Base-by-base conservation (phyloP, 2,329 filamentous ascomycete species). In the Magnaporthiopsis rhizophila region DNA sequence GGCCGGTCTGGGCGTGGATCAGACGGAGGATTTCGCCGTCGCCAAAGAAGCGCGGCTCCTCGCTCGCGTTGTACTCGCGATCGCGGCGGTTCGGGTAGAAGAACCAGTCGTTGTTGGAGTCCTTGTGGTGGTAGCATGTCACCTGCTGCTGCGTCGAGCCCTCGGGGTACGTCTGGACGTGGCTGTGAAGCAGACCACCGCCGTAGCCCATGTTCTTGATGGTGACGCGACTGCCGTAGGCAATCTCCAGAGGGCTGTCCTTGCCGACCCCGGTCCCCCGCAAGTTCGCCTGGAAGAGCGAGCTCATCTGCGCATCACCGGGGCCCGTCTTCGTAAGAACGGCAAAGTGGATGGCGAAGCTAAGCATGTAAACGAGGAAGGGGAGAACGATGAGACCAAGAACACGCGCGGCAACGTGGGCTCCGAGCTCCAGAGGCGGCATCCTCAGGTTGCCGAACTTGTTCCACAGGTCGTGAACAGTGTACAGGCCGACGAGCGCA, bases 121-220 rank as follows among this genome's bases (percentile, higher is more conserved):
- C 95, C 77, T 99, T 99, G 83, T 99, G 95, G 79, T 99, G 95
- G 79, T 99, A 99, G 82, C 96, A 99, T 67, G 95, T 99, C 67
- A 99, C 89, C 76, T 99, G 95, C 77, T 99, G 96, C 78, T 99
- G 95, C 63, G 80, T 80, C 53, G 95, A 98, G 38, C 94, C 95
- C 74, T 97, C 93, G 0, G 94, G 94, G 75, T 92, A 98, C 11
- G 92, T 97, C 36, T 98, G 94, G 67, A 97, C 86, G 81, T 98
- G 95, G 58, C 93, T 97, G 79, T 98, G 94, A 59, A 98, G 87
- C 50, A 99, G 86, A 75, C 95, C 95, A 73, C 95, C 95, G 66
- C 95, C 95, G 72, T 99, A 99, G 38, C 95, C 95, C 95, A 98
- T 99, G 76, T 99, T 99, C 84, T 99, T 99, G 69, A 99, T 81